Percentiles rank a stretch among this genome's conserved stretches.
phyloP scores from a whole-genome alignment of 192 early-diverging fungal species.

The Backusella tarrabulga region DNA sequence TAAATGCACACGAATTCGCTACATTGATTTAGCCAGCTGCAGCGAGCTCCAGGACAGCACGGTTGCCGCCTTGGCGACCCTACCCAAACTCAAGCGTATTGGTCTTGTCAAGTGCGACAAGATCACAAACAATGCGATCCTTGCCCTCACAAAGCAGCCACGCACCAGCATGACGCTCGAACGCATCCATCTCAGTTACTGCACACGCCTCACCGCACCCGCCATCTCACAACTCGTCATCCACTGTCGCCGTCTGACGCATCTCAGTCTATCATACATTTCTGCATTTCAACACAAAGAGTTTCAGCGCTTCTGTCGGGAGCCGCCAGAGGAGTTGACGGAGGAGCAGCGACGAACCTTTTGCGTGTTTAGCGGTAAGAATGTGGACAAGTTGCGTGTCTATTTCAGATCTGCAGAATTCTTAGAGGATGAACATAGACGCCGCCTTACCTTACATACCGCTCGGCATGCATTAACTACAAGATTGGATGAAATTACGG shows the following conservation, averaged over 20 bases:
- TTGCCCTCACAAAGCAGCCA: constrained; percentile 44
- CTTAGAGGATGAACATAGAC: neutral
- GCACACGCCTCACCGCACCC: constrained; percentile 42
- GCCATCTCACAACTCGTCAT: constrained; percentile 47
- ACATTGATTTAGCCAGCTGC: constrained; percentile 56
- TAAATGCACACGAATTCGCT: constrained; percentile 52
- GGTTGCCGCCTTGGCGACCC: constrained; percentile 47
- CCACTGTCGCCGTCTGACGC: constrained; percentile 49
- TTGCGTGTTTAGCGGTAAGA: constrained; percentile 61
- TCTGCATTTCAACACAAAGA: constrained; percentile 47
- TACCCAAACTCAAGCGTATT: constrained; percentile 52
- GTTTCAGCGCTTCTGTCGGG: constrained; percentile 51
- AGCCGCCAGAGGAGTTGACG: constrained; percentile 53
- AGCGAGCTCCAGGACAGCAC: constrained; percentile 48
- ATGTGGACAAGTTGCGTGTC: constrained; percentile 47
- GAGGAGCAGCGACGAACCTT: constrained; percentile 50
- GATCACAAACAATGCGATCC: constrained; percentile 54
- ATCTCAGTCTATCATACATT: constrained; percentile 52
- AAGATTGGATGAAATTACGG: constrained; percentile 6
- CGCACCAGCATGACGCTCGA: constrained; percentile 46
- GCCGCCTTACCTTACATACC: neutral
- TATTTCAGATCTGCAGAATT: constrained; percentile 30
- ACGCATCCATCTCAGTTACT: constrained; percentile 55
- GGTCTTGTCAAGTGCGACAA: constrained; percentile 57
- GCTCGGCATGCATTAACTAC: neutral